Evolutionary conservation across 345 rosid species (phyloP).

Genomic region (Mallotus nudiflorus): DNA sequence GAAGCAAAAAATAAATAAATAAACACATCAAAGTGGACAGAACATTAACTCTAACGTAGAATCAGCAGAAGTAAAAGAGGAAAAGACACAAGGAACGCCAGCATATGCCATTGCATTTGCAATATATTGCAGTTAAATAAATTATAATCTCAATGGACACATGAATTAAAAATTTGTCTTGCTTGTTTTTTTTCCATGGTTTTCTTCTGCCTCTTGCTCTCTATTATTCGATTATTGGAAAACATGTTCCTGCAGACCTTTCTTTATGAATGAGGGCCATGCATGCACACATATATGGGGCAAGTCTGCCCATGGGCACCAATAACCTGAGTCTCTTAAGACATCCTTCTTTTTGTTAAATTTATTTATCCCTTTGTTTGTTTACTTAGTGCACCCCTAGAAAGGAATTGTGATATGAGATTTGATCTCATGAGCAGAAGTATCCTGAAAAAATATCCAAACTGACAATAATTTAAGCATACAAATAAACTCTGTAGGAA

Average conservation of each 20-base stretch:
- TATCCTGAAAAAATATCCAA: neutral
- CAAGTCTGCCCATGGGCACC: neutral
- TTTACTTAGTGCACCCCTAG: neutral
- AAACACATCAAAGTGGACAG: conserved; percentile 3
- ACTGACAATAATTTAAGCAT: neutral
- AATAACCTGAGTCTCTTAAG: neutral
- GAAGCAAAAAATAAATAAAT: conserved; percentile 15
- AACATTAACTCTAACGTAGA: neutral
- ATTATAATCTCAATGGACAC: neutral
- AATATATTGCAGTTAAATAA: neutral
- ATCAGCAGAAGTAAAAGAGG: neutral
- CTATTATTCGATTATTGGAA: neutral
- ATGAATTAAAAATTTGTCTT: neutral
- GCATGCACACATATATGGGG: neutral
- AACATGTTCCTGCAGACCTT: neutral
- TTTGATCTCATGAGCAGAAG: neutral
- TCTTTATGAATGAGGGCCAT: neutral
- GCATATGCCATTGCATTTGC: neutral
- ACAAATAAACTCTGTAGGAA: conserved; percentile 1
- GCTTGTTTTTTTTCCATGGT: neutral
- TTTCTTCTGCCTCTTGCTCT: neutral
- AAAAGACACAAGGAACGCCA: neutral
- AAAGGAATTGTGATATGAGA: neutral
- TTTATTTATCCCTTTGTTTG: neutral
- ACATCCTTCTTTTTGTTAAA: neutral